These are phyloP conservation scores for Pueraria montana DNA, from an alignment of 306 rosid species.

Conservation along the genomic window DNA sequence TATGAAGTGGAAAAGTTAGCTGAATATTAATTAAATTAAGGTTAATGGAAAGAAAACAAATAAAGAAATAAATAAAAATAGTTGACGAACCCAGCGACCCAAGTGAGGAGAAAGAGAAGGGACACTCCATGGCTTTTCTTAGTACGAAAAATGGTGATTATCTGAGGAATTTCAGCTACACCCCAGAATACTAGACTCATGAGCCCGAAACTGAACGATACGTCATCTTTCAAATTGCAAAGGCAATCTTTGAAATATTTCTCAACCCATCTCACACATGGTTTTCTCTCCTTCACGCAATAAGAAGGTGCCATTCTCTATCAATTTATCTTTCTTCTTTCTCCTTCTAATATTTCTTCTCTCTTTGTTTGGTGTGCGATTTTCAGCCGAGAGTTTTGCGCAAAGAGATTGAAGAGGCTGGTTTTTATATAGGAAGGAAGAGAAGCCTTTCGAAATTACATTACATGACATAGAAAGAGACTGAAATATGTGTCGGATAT, in stretches of 20 bases:
- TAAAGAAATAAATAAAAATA: no score
- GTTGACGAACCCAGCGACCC: conserved; percentile 83
- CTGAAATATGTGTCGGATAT: background rate
- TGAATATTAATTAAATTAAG: no score
- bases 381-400: background rate
- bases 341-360: no score
- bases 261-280: conserved; percentile 75
- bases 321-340: conserved; percentile 36
- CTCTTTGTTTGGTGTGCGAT: conserved; percentile 2
- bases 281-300: conserved; percentile 69
- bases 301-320: conserved; percentile 61
- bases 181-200: conserved; percentile 81
- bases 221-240: conserved; percentile 72
- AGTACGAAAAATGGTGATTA: conserved; percentile 75
- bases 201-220: conserved; percentile 77
- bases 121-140: conserved; percentile 91
- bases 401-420: background rate
- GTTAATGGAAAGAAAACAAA: background rate
- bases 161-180: conserved; percentile 90
- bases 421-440: conserved; percentile 24
- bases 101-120: conserved; percentile 82
- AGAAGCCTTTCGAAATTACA: background rate
- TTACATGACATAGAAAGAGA: background rate
- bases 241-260: conserved; percentile 85
- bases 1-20: background rate